Evolutionary conservation across 1,284 basidiomycete species (phyloP).

Genomic region (Austroboletus niveus): DNA sequence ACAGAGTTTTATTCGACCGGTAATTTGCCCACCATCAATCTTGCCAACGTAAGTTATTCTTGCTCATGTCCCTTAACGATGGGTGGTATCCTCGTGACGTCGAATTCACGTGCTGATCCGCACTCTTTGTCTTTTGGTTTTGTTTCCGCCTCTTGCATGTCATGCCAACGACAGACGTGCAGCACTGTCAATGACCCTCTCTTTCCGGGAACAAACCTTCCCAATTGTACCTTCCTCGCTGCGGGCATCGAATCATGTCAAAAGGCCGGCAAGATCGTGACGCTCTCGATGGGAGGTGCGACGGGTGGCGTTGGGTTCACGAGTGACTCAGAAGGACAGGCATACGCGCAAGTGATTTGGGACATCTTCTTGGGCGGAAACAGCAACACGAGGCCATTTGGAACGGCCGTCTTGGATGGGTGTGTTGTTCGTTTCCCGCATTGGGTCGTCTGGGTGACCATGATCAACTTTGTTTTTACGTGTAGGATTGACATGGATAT

Average conservation of each 20-base stretch:
- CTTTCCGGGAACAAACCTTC: conserved; percentile 55
- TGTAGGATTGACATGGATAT: conserved; percentile 63
- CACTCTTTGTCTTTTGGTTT: not conserved
- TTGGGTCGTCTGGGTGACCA: conserved; percentile 6
- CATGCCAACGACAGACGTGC: conserved; percentile 44
- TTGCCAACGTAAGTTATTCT: conserved; percentile 49
- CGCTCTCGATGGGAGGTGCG: conserved; percentile 63
- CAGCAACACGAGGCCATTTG: conserved; percentile 54
- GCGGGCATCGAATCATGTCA: conserved; percentile 60
- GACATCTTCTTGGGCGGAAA: conserved; percentile 59
- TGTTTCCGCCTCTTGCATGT: not conserved
- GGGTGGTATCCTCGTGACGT: not conserved
- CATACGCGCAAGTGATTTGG: conserved; percentile 62
- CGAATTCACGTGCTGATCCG: not conserved
- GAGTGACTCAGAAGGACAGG: conserved; percentile 49
- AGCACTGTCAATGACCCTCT: conserved; percentile 38
- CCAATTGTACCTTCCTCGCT: conserved; percentile 55
- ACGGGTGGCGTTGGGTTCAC: conserved; percentile 51
- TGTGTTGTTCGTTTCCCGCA: conserved; percentile 30
- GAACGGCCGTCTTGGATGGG: conserved; percentile 64
- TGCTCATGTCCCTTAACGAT: too few species aligned
- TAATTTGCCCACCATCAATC: conserved; percentile 55
- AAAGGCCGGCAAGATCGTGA: conserved; percentile 62
- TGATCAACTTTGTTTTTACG: not conserved
- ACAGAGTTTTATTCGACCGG: conserved; percentile 55